Percentiles rank a stretch among this genome's conserved stretches.
Conservation (phyloP, 140 eudicot genomes). For the Cichorium intybus region DNA sequence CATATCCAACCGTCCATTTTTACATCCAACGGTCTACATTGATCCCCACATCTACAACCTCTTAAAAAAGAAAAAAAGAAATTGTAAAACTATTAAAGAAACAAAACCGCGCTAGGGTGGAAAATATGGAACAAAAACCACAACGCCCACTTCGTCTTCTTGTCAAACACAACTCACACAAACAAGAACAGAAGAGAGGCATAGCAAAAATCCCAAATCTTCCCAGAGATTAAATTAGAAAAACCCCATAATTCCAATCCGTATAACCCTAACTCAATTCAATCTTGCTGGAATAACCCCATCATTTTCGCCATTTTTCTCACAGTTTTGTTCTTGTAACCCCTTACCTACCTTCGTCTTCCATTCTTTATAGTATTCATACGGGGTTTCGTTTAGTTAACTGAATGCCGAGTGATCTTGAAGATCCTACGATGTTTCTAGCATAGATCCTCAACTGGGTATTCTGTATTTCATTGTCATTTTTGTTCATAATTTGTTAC, state of each 20-base stretch:
- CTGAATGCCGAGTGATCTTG: conserved; percentile 26
- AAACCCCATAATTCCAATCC: neutral
- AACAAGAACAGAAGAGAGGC: conserved; percentile 23
- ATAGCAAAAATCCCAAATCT: conserved; percentile 9
- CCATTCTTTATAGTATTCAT: conserved; percentile 3
- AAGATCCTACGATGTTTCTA: neutral
- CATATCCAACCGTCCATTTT: conserved; percentile 37
- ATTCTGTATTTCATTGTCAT: neutral
- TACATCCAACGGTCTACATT: conserved; percentile 28
- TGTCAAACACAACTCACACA: conserved; percentile 18
- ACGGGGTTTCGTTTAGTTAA: neutral
- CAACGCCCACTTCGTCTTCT: conserved; percentile 20
- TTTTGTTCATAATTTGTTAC: neutral
- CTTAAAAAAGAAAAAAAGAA: neutral
- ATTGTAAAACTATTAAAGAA: neutral
- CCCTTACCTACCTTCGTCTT: conserved; percentile 9
- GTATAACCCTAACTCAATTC: conserved; percentile 6
- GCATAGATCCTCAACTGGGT: conserved; percentile 42
- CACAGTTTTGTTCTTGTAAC: neutral
- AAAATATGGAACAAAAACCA: conserved; percentile 14
- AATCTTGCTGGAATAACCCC: conserved; percentile 3
- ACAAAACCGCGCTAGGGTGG: conserved; percentile 20
- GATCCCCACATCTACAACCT: conserved; percentile 1
- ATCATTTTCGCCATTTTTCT: neutral
- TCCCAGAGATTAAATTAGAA: neutral